A percentile compares a stretch with the other conserved stretches of the same genome.
These are phyloP conservation scores for Kodamaea suecica DNA, from an alignment of 1,139 yeast genomes.

Conservation along the genomic window DNA sequence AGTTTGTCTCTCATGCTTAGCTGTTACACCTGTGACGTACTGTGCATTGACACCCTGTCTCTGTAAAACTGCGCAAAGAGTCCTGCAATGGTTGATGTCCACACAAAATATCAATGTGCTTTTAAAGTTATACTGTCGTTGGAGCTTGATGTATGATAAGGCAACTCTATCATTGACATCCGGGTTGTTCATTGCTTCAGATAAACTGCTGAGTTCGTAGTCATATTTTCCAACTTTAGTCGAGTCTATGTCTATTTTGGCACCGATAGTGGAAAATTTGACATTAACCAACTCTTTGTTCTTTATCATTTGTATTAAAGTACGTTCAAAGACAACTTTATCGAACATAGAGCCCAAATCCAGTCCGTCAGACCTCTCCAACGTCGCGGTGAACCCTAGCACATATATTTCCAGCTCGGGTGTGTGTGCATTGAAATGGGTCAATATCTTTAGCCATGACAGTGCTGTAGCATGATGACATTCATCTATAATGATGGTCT, in stretches of 20 bases:
- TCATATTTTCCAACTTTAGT: conserved; percentile 46
- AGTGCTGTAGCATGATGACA: conserved; percentile 89
- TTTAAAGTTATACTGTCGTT: conserved; percentile 36
- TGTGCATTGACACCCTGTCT: conserved; percentile 66
- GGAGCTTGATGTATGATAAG: conserved; percentile 52
- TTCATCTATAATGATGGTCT: conserved; percentile 81
- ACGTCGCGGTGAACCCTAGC: conserved; percentile 87
- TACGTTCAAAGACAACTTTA: conserved; percentile 69
- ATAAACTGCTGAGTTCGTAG: conserved; percentile 50
- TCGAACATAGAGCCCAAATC: conserved; percentile 64
- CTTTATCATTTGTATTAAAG: conserved; percentile 62
- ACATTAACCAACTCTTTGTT: conserved; percentile 72
- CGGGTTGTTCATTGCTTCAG: conserved; percentile 53
- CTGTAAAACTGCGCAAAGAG: conserved; percentile 54
- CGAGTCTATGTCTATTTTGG: conserved; percentile 37
- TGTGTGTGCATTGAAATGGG: conserved; percentile 53
- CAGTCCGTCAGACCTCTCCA: conserved; percentile 61
- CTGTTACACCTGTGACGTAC: conserved; percentile 69
- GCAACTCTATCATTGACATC: conserved; percentile 55
- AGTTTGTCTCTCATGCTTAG: conserved; percentile 46
- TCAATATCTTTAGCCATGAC: conserved; percentile 58
- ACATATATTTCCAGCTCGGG: conserved; percentile 49
- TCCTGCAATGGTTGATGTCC: conserved; percentile 62
- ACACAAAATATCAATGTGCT: conserved; percentile 80
- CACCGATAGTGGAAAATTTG: conserved; percentile 55